These are phyloP conservation scores for Candida bentonensis DNA, from an alignment of 805 yeast species.

Conservation along the genomic window DNA sequence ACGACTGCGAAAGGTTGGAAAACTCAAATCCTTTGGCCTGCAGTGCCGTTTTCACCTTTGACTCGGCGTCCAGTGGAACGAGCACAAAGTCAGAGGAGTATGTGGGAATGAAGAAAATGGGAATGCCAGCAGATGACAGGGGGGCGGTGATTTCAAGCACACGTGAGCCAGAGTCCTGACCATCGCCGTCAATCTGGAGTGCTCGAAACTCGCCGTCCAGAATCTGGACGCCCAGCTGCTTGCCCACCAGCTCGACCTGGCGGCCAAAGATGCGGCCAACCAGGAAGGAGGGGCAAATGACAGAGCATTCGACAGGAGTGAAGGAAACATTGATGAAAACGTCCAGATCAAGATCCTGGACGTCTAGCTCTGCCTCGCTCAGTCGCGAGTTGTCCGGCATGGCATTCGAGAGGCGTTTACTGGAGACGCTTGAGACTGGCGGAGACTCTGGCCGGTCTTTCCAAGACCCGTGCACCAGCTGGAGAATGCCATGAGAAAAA, in stretches of 20 bases:
- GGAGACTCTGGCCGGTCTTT: constrained; percentile 4
- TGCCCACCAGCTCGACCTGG: constrained; percentile 24
- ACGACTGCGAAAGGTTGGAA: constrained; percentile 31
- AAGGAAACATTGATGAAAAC: constrained; percentile 48
- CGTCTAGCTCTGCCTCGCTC: constrained; percentile 1
- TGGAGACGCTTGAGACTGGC: neutral
- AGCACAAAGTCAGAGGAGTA: constrained; percentile 52
- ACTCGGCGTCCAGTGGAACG: constrained; percentile 34
- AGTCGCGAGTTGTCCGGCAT: constrained; percentile 1
- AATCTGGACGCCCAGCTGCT: constrained; percentile 23
- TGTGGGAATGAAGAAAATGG: constrained; percentile 47
- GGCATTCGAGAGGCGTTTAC: neutral
- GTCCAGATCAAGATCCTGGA: constrained; percentile 16
- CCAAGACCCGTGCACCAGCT: constrained; percentile 21
- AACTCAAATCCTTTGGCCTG: constrained; percentile 30
- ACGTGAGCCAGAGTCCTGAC: constrained; percentile 37
- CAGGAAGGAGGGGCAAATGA: constrained; percentile 35
- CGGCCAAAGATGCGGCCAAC: constrained; percentile 27
- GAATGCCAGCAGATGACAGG: constrained; percentile 38
- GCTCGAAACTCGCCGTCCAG: constrained; percentile 33
- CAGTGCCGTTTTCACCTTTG: constrained; percentile 32
- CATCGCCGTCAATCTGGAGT: constrained; percentile 50
- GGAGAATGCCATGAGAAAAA: constrained; percentile 35
- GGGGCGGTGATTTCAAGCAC: constrained; percentile 46
- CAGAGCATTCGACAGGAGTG: constrained; percentile 48